Conservation (phyloP, 495 filamentous ascomycete species). For the Daldinia bambusicola region DNA sequence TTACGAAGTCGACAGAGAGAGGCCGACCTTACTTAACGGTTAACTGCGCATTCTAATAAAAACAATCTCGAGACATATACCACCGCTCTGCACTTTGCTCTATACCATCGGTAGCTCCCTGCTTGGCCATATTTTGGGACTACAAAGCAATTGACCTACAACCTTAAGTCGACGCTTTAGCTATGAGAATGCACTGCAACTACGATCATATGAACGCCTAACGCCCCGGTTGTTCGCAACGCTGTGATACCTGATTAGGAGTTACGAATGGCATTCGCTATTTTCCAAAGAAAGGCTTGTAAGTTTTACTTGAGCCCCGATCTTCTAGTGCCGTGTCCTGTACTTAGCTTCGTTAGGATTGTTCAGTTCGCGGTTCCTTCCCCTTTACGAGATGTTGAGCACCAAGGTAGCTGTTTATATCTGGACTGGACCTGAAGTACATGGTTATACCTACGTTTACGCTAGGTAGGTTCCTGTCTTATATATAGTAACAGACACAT, state of each 20-base stretch:
- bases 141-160: not conserved
- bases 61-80: not conserved
- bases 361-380: not conserved
- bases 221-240: no score
- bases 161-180: not conserved
- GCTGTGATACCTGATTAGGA: not conserved
- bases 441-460: no score
- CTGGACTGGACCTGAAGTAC: not conserved
- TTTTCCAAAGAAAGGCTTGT: not conserved
- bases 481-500: not conserved
- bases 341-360: not conserved
- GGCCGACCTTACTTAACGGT: conserved; percentile 38
- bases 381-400: not conserved
- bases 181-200: not conserved
- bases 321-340: not conserved
- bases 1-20: conserved; percentile 40
- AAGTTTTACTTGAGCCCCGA: not conserved
- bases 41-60: not conserved
- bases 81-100: not conserved
- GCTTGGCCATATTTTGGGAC: not conserved
- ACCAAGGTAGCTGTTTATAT: not conserved
- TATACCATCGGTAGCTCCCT: not conserved
- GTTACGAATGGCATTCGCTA: not conserved
- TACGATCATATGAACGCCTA: not conserved
- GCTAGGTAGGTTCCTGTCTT: not conserved